Conservation (phyloP, 805 yeast genomes). For the Spathaspora arborariae region DNA sequence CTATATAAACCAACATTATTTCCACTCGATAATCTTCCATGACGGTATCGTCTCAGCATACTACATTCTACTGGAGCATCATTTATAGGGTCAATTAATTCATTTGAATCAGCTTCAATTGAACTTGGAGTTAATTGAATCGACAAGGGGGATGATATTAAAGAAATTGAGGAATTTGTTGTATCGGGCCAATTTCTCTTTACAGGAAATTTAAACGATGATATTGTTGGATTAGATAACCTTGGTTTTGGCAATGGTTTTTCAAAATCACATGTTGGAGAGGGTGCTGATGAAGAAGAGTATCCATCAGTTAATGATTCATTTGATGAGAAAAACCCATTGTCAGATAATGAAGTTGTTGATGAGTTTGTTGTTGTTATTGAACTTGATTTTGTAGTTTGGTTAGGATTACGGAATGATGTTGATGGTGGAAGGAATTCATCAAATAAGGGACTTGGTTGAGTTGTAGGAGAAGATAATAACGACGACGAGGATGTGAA, state of each 20-base stretch:
- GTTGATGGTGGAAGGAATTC: slow-evolving; percentile 29
- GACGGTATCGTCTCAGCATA: slow-evolving; percentile 11
- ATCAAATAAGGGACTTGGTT: neutral
- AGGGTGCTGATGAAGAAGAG: slow-evolving; percentile 16
- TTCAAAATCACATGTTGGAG: neutral
- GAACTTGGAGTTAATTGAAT: slow-evolving; percentile 28
- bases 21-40: slow-evolving; percentile 14
- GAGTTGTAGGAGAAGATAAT: neutral
- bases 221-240: neutral
- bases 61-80: slow-evolving; percentile 38
- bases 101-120: slow-evolving; percentile 11
- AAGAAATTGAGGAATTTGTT: slow-evolving; percentile 19
- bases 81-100: slow-evolving; percentile 31
- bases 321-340: slow-evolving; percentile 20
- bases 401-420: slow-evolving; percentile 16
- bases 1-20: slow-evolving; percentile 18
- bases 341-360: slow-evolving; percentile 19
- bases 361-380: slow-evolving; percentile 29
- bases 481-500: slow-evolving; percentile 7
- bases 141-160: slow-evolving; percentile 35
- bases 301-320: slow-evolving; percentile 29
- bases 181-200: neutral
- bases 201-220: slow-evolving; percentile 5
- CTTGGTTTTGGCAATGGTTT: neutral
- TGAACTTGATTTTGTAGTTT: no score